Base-by-base conservation (phyloP, 345 rosid species). In the Brassica cretica region DNA sequence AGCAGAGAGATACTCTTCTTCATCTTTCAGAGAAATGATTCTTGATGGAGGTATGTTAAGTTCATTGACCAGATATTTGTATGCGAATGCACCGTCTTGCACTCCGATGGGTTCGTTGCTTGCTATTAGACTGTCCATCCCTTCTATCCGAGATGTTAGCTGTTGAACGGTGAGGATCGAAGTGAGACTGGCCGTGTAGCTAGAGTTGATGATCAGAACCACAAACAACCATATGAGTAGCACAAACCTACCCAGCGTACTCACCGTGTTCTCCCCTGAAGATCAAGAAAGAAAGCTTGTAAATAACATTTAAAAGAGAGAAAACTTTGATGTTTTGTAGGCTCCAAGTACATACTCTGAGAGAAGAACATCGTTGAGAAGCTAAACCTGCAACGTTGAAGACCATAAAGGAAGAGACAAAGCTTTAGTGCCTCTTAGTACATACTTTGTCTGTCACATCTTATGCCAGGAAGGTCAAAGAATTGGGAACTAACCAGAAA, bases 351-450 rank as follows among this genome's bases (percentile, higher is more conserved):
- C 98, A n/a, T 88, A 92, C 97, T 86, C 75, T 92, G 98, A 27
- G 98, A 91, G 88, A 91, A 95, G 80, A 92, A 95, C 99, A 95
- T 92, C 4, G 99, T 95, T 59, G 99, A 95, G 91, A 95, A 91
- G 85, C 97, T 95, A 86, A 95, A 95, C 98, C 98, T 94, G 97
- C 84, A 86, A 84, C 8, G 79, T 51, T 77, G 30, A 76, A 69
- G 63, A 85, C 49, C 64, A 74, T 8, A 79, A 56, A 51, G 21
- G 60, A 66, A 66, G 55, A 1, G 44, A 33, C 24, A 68, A 69
- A 70, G 58, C 58, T 33, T 70, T 76, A 76, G 80, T 35, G 62
- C 19, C 9, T 61, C 9, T 61, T 5, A 4, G 18, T 15, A 8
- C 15, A 24, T 44, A 64, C 49, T 77, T 21, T 7, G 16, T 51